phyloP scores from a whole-genome alignment of 2,329 filamentous ascomycete species.

The Fusarium haematococcum region DNA sequence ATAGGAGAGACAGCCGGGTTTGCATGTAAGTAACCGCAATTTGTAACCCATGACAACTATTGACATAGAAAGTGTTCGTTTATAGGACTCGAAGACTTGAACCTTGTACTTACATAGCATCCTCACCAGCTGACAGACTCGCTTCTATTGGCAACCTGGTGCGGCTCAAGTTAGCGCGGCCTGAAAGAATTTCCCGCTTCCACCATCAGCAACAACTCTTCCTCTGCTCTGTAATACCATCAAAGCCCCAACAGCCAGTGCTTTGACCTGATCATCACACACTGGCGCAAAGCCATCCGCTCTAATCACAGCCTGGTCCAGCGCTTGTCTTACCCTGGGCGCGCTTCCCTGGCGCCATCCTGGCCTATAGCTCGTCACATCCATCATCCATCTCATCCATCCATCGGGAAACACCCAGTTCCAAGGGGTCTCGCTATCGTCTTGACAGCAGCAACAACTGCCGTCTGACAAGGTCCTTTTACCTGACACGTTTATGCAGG shows the following conservation, averaged over 20 bases:
- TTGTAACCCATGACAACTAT: background rate
- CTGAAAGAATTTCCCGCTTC: constrained; percentile 1
- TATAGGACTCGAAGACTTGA: background rate
- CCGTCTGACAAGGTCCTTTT: constrained; percentile 2
- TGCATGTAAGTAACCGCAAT: background rate
- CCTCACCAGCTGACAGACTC: background rate
- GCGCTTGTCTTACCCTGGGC: constrained; percentile 29
- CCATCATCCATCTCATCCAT: background rate
- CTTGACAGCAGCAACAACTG: background rate
- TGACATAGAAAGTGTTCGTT: background rate
- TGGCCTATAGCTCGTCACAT: constrained; percentile 10
- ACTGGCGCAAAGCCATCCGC: background rate
- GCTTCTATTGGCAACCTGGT: background rate
- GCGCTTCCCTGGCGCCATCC: constrained; percentile 21
- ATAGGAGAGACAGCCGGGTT: background rate
- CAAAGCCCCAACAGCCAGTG: background rate
- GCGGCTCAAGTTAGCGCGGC: constrained; percentile 2
- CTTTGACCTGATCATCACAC: constrained; percentile 2
- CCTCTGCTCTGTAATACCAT: background rate
- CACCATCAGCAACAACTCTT: background rate
- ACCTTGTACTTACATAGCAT: background rate
- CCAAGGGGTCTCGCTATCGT: background rate
- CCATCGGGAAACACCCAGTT: background rate
- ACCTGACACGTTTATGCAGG: constrained; percentile 32
- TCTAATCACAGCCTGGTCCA: constrained; percentile 6